Percentiles rank a stretch among this genome's conserved stretches.
Evolutionary conservation across 139 green algal genomes (phyloP).

Genomic region (Tetradesmus lagerheimii): DNA sequence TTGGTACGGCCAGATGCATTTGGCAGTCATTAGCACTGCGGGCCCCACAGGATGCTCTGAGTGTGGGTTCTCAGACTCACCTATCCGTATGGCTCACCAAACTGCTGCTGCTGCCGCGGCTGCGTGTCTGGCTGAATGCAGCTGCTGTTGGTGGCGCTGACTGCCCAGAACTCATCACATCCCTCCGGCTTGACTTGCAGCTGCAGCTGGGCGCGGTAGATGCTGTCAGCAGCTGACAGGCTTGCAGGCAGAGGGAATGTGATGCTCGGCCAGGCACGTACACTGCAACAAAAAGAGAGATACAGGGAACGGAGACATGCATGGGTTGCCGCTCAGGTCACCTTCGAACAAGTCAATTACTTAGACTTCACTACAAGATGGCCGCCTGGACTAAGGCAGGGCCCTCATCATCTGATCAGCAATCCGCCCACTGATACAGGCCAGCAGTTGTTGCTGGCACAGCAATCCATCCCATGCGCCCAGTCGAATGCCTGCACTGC

Average conservation of each 20-base stretch:
- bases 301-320: too few relatives aligned
- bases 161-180: slow-evolving; percentile 48
- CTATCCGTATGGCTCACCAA: slow-evolving; percentile 46
- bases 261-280: slow-evolving; percentile 27
- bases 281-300: neutral
- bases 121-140: neutral
- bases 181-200: slow-evolving; percentile 29
- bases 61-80: neutral
- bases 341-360: too few relatives aligned
- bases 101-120: slow-evolving; percentile 25
- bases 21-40: neutral
- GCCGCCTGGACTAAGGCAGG: too few relatives aligned
- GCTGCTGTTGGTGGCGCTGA: slow-evolving; percentile 25
- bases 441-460: too few relatives aligned
- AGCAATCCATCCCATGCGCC: too few relatives aligned
- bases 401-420: too few relatives aligned
- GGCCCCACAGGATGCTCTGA: neutral
- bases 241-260: slow-evolving; percentile 15
- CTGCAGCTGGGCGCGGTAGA: slow-evolving; percentile 46
- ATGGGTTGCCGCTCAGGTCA: too few relatives aligned
- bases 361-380: too few relatives aligned
- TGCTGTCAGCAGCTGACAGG: slow-evolving; percentile 22
- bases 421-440: too few relatives aligned
- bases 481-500: too few relatives aligned
- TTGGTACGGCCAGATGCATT: too few relatives aligned